Evolutionary conservation across 2,329 filamentous ascomycete genomes (phyloP).

Genomic region (Aspergillus sp.): DNA sequence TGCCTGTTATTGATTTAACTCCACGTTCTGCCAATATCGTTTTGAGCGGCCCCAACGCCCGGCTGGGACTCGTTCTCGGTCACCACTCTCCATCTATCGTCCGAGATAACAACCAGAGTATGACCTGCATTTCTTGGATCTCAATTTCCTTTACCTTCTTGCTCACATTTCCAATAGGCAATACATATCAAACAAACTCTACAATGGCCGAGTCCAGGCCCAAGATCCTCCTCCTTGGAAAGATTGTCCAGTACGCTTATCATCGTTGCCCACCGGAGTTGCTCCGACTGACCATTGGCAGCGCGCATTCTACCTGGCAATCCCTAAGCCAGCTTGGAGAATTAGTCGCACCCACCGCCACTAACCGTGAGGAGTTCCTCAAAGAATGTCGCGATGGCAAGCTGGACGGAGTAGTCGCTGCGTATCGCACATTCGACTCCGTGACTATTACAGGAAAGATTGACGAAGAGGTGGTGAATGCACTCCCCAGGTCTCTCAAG

Average conservation of each 20-base stretch:
- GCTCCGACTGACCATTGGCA: constrained; percentile 9
- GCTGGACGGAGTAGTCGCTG: constrained; percentile 58
- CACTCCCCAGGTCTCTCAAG: constrained; percentile 31
- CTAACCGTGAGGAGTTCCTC: constrained; percentile 60
- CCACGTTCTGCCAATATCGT: neutral
- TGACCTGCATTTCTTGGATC: neutral
- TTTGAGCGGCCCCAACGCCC: neutral
- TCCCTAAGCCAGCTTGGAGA: constrained; percentile 56
- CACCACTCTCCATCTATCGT: neutral
- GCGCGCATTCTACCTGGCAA: constrained; percentile 59
- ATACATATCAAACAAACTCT: neutral
- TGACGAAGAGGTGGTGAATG: constrained; percentile 62
- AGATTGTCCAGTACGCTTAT: constrained; percentile 55
- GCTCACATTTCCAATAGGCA: neutral
- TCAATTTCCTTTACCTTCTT: neutral
- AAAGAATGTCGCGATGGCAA: constrained; percentile 58
- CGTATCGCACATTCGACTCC: constrained; percentile 66
- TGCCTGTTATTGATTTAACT: neutral
- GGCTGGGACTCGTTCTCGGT: neutral
- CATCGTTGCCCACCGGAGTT: neutral
- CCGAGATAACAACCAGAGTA: neutral
- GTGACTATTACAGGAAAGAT: constrained; percentile 59
- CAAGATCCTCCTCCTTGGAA: constrained; percentile 57
- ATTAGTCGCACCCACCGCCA: constrained; percentile 56
- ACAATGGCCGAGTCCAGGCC: constrained; percentile 36